Evolutionary conservation across 768 basidiomycete species (phyloP).

Genomic region (Favolaschia claudopus): DNA sequence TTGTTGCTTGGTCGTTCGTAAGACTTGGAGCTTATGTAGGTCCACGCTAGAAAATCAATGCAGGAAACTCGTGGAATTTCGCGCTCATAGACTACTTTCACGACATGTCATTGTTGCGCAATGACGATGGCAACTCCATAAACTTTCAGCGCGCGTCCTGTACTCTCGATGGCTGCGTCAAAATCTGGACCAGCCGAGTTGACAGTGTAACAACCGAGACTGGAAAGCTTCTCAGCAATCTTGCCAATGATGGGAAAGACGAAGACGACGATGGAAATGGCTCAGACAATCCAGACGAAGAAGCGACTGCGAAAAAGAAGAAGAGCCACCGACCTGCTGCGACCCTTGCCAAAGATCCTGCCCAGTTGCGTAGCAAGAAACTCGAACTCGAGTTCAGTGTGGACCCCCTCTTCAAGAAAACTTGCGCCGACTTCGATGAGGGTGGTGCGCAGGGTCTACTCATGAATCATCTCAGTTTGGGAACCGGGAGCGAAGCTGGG

Average conservation of each 20-base stretch:
- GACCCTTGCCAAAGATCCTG: slow-evolving; percentile 88
- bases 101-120: slow-evolving; percentile 94
- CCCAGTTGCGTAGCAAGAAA: slow-evolving; percentile 88
- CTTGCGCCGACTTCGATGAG: slow-evolving; percentile 97
- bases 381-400: slow-evolving; percentile 95
- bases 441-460: slow-evolving; percentile 94
- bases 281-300: slow-evolving; percentile 74
- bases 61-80: slow-evolving; percentile 96
- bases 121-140: slow-evolving; percentile 93
- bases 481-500: slow-evolving; percentile 79
- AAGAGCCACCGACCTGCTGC: slow-evolving; percentile 76
- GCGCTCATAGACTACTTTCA: slow-evolving; percentile 99
- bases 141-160: slow-evolving; percentile 99
- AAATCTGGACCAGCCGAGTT: slow-evolving; percentile 98
- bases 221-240: slow-evolving; percentile 91
- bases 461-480: slow-evolving; percentile 93
- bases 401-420: slow-evolving; percentile 97
- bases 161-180: slow-evolving; percentile 98
- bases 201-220: slow-evolving; percentile 98
- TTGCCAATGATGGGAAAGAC: slow-evolving; percentile 64
- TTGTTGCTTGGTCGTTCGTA: slow-evolving; percentile 37
- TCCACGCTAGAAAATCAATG: slow-evolving; percentile 96
- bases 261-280: slow-evolving; percentile 67
- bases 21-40: slow-evolving; percentile 20
- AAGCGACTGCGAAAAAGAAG: slow-evolving; percentile 68